Base-by-base conservation (phyloP, 2,329 filamentous ascomycete genomes). In the Trematosphaeria pertusa region DNA sequence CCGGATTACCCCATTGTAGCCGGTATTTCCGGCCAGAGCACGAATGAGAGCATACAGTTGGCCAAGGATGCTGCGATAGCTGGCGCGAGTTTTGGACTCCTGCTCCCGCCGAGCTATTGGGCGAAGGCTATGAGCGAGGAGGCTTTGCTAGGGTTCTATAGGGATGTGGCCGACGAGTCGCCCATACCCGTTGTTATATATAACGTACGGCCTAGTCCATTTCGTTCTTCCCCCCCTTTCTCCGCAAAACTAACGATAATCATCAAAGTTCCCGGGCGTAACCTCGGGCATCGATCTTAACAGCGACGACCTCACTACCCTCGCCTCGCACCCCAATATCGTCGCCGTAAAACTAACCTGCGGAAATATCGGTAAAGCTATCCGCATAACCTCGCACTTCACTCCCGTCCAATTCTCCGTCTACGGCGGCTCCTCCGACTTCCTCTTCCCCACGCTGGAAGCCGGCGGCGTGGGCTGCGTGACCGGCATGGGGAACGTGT, bases 381-480 rank as follows among this genome's bases (percentile, higher is more conserved):
- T 81, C 11, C 76, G 82, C 3, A 69, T 85, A 3, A 73, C 79
- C 1, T 79, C 77, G 24, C 72, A 73, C 14, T 76, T 87, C 52
- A 64, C 77, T 1, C 69, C 80, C 0, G 76, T 79, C 4, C 69
- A 78, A 17, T 89, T 89, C 62, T 80, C 83, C 7, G 79, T 84
- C 3, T 88, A 82, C 53, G 85, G 85, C 2, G 87, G 87, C 1
- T 85, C 88, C 69, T 83, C 82, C 2, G 87, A 89, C 59, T 89
- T 87, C 63, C 71, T 88, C 18, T 68, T 81, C 15, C 78, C 75
- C 2, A 78, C 76, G 0, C 52, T 81, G 15, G 71, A 73, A 8
- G 73, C 73, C 18, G 78, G 80, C 1, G 72, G 71, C n/a, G 72
- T 74, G 1, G 79, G 79, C 1, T 79, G 76, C 51, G 80, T 82